Evolutionary conservation across 352 stramenopile genomes (phyloP).

Genomic region (Globisporangium ultimum): DNA sequence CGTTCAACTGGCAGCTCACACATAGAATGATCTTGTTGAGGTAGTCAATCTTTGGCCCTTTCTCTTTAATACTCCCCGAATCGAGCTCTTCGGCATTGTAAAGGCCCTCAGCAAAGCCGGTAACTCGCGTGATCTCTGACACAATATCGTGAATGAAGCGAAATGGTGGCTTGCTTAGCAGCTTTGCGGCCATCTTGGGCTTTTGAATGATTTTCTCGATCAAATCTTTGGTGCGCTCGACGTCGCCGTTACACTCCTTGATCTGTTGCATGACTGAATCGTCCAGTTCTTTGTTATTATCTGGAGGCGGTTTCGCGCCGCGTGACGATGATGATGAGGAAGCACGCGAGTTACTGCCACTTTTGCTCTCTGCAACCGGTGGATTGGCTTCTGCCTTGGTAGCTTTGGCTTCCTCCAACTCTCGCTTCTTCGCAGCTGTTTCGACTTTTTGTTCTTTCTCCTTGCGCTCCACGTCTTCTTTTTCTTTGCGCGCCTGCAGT

Average conservation of each 20-base stretch:
- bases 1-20: slow-evolving; percentile 86
- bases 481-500: slow-evolving; percentile 26
- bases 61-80: slow-evolving; percentile 90
- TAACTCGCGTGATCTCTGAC: slow-evolving; percentile 73
- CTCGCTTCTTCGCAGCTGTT: slow-evolving; percentile 18
- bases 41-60: slow-evolving; percentile 91
- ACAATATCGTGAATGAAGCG: slow-evolving; percentile 87
- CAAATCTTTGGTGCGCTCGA: slow-evolving; percentile 72
- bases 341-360: slow-evolving; percentile 16
- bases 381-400: slow-evolving; percentile 11
- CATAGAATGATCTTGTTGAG: slow-evolving; percentile 89
- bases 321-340: slow-evolving; percentile 25
- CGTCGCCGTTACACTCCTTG: slow-evolving; percentile 67
- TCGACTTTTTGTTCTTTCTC: slow-evolving; percentile 32
- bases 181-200: slow-evolving; percentile 82
- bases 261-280: slow-evolving; percentile 54
- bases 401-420: slow-evolving; percentile 9
- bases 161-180: slow-evolving; percentile 84
- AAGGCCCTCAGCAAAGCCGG: slow-evolving; percentile 81
- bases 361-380: slow-evolving; percentile 32
- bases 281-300: slow-evolving; percentile 52
- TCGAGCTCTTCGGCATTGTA: slow-evolving; percentile 88
- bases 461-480: slow-evolving; percentile 25
- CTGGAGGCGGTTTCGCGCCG: slow-evolving; percentile 25
- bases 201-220: slow-evolving; percentile 80